Evolutionary conservation across 768 basidiomycete genomes (phyloP), one percentile per base, ranked within the genome.

Genomic region (Chalciporus sphaerocephalus): DNA sequence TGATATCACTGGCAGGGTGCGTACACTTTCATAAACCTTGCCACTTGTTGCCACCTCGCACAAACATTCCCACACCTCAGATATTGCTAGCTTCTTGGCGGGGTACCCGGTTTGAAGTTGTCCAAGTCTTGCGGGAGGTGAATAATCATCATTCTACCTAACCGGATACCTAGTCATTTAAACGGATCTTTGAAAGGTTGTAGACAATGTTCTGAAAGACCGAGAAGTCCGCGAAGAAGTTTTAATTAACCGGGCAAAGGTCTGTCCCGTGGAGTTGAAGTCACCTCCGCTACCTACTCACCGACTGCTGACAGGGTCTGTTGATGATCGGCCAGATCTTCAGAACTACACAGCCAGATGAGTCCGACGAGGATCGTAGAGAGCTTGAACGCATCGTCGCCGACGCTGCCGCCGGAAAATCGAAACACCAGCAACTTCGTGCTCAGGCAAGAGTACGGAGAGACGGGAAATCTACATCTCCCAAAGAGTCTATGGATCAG

Each of bases 1-100:
- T 73, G 94, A 97, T 59, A 78, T 98, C 50, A 94, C 91, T 1
- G 92, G 92, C 38, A 95, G 92, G 73, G 84, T 88, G 49, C 27
- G 30, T 54, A 44, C 41, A 17, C n/a, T 12, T 42, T 33, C n/a
- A 23, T 17, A 36, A 7, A 20, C 21, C 20, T 17, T 20, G 4
- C 28, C 21, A 21, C 12, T 13, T 30, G 20, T 24, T 12, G 6
- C 3, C 9, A 20, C 22, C 4, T 33, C 44, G 28, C 27, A 42
- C 30, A 40, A 45, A 33, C 32, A 36, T 7, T 23, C 17, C 34
- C 36, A 28, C 13, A 21, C 23, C 37, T 28, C 50, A 89, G 84
- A 92, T 96, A 61, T 79, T 98, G 70, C 81, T 98, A 22, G 95
- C 94, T 6, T 95, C 95, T 20, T 99, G 96, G 96, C 83, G 93